phyloP scores from a whole-genome alignment of 129 eudicot species.

The Rutidosis leptorrhynchoides region DNA sequence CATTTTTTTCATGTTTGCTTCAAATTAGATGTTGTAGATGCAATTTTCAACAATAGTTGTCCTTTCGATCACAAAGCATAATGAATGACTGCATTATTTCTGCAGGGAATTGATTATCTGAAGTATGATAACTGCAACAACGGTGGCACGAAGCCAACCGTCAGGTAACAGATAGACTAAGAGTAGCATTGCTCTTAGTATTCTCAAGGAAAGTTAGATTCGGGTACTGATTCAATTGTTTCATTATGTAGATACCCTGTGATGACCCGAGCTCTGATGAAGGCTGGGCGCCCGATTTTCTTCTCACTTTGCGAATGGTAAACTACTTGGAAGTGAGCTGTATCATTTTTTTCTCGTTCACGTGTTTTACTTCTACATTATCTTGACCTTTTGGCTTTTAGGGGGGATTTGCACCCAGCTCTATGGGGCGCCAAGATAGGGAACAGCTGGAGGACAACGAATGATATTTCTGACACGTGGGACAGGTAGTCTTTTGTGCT shows the following conservation, averaged over 20 bases:
- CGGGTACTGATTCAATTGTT: not conserved
- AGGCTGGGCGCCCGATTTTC: conserved; percentile 75
- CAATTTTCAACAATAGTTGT: no score
- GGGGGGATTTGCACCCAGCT: conserved; percentile 99
- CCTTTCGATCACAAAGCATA: no score
- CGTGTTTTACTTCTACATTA: no score
- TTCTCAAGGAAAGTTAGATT: not conserved
- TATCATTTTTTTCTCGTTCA: no score
- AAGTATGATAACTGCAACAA: conserved; percentile 90
- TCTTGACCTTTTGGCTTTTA: conserved; percentile 18
- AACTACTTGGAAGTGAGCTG: no score
- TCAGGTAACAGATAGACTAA: no score
- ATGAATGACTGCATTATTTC: no score
- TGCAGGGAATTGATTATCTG: conserved; percentile 83
- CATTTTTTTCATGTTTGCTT: no score
- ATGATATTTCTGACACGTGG: no score
- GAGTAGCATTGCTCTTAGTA: conserved; percentile 6
- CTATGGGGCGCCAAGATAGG: conserved; percentile 71
- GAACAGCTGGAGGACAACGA: conserved; percentile 94
- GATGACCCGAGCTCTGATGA: conserved; percentile 90
- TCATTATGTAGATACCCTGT: conserved; percentile 60
- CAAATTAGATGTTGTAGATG: no score
- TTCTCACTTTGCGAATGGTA: conserved; percentile 90
- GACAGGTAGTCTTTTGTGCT: no score
- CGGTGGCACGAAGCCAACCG: conserved; percentile 62